These are phyloP conservation scores for Barnettozyma populi DNA, from an alignment of 805 yeast genomes.

Conservation along the genomic window DNA sequence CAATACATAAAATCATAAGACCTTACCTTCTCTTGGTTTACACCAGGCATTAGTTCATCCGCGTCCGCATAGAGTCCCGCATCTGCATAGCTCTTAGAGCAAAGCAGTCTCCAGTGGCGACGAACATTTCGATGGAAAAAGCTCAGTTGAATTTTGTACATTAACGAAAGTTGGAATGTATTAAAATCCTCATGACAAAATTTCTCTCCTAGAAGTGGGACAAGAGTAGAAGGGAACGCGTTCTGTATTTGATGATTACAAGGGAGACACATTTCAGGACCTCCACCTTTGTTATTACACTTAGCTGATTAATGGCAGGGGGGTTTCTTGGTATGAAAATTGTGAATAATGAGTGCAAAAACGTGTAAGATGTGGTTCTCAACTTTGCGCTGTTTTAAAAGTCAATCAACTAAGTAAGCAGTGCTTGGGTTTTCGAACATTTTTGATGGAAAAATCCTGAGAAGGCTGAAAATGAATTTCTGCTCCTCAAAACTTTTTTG, in stretches of 20 bases:
- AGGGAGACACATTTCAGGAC: background rate
- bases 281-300: background rate
- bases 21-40: background rate
- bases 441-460: no score
- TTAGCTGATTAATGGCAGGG: no score
- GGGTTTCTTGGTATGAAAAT: no score
- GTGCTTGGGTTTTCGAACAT: no score
- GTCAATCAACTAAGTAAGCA: no score
- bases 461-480: no score
- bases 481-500: no score
- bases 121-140: background rate
- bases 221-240: background rate
- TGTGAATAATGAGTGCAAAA: no score
- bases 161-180: background rate
- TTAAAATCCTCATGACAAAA: background rate
- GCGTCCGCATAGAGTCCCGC: background rate
- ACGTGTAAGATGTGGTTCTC: no score
- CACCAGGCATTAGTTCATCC: background rate
- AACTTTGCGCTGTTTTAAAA: no score
- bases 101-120: background rate
- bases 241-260: background rate
- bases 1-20: background rate
- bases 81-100: background rate
- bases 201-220: background rate
- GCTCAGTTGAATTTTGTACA: background rate